Conservation (phyloP, 2,329 filamentous ascomycete genomes). For the Fusarium verticillioides region DNA sequence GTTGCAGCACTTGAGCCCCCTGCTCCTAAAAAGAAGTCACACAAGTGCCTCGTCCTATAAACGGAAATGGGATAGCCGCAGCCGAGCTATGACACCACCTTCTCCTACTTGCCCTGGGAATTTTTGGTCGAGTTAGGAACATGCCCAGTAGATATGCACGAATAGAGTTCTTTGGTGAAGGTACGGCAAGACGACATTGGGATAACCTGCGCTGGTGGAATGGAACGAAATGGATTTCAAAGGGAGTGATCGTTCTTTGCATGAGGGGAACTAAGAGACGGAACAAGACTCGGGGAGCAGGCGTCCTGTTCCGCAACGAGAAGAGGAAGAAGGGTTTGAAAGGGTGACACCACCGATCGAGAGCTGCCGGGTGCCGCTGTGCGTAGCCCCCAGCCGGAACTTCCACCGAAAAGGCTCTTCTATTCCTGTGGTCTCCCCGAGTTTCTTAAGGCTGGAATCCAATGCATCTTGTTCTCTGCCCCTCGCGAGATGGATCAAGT, state of each 20-base stretch:
- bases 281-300: conserved; percentile 40
- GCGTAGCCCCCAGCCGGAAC: conserved; percentile 16
- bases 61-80: conserved; percentile 17
- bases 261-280: conserved; percentile 34
- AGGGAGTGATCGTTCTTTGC: conserved; percentile 29
- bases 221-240: conserved; percentile 20
- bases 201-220: conserved; percentile 24
- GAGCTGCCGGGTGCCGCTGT: conserved; percentile 14
- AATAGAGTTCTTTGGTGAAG: conserved; percentile 30
- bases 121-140: conserved; percentile 17
- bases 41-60: conserved; percentile 77
- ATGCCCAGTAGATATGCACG: conserved; percentile 24
- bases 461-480: conserved; percentile 42
- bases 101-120: conserved; percentile 28
- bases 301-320: conserved; percentile 36
- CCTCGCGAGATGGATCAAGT: conserved; percentile 31
- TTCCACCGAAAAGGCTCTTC: conserved; percentile 28
- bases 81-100: conserved; percentile 19
- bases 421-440: conserved; percentile 25
- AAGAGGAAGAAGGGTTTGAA: conserved; percentile 24
- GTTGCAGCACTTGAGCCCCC: conserved; percentile 94
- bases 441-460: conserved; percentile 40
- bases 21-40: conserved; percentile 79
- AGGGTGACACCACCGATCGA: conserved; percentile 20
- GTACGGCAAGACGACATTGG: conserved; percentile 25